A percentile compares a stretch with the other conserved stretches of the same genome.
phyloP scores from a whole-genome alignment of 805 yeast genomes.

The Sugiyamaella marilandica region DNA sequence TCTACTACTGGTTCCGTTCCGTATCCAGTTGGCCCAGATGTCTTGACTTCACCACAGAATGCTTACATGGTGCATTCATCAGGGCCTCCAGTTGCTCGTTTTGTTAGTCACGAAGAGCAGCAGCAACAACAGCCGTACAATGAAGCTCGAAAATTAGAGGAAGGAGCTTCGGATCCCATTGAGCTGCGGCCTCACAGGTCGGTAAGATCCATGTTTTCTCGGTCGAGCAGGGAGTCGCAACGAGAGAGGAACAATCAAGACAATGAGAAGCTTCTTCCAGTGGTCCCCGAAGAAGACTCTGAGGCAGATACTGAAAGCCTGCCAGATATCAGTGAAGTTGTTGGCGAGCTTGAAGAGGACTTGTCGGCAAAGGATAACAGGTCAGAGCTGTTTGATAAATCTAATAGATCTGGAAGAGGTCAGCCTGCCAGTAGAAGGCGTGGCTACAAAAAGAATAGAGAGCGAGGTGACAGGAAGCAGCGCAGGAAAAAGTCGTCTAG shows the following conservation, averaged over 20 bases:
- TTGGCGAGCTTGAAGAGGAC: constrained; percentile 17
- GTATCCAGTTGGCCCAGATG: background rate
- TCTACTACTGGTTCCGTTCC: background rate
- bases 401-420: constrained; percentile 9
- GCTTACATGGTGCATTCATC: background rate
- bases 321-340: constrained; percentile 17
- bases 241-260: background rate
- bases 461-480: background rate
- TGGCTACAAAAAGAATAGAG: constrained; percentile 16
- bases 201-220: constrained; percentile 1
- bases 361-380: constrained; percentile 14
- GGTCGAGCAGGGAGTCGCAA: background rate
- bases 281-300: constrained; percentile 4
- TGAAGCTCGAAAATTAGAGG: background rate
- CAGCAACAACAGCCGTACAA: background rate
- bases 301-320: constrained; percentile 10
- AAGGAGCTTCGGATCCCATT: background rate
- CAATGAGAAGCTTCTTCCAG: constrained; percentile 1
- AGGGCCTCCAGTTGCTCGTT: constrained; percentile 1
- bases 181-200: constrained; percentile 1
- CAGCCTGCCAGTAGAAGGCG: constrained; percentile 10
- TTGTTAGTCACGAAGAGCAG: background rate
- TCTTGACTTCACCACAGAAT: background rate
- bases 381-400: constrained; percentile 12
- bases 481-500: constrained; percentile 2